Evolutionary conservation across 345 rosid species (phyloP).

Genomic region (Hypericum perforatum): DNA sequence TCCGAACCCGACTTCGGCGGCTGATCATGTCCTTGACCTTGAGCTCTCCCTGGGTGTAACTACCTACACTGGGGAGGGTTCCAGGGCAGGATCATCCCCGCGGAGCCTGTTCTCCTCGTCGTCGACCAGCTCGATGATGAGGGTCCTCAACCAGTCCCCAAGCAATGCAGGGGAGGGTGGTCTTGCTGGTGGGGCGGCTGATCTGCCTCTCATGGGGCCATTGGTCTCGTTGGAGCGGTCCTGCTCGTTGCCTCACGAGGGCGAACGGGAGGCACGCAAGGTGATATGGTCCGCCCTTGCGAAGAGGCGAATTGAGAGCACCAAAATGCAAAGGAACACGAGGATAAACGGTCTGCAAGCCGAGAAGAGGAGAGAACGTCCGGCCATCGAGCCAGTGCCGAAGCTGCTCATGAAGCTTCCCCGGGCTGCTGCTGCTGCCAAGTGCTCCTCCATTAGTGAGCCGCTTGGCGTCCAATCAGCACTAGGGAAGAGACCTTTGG

Average conservation of each 20-base stretch:
- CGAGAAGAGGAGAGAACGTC: neutral
- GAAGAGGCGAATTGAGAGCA: constrained; percentile 5
- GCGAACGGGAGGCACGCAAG: constrained; percentile 7
- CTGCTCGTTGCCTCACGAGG: constrained; percentile 15
- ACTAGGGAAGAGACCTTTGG: neutral
- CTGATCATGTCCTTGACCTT: too few relatives aligned
- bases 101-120: too few relatives aligned
- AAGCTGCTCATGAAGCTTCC: neutral
- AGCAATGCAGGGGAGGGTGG: too few relatives aligned
- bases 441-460: constrained; percentile 6
- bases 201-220: neutral
- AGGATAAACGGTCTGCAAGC: neutral
- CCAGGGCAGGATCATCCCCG: too few relatives aligned
- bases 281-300: constrained; percentile 5
- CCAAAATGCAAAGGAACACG: constrained; percentile 6
- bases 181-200: neutral
- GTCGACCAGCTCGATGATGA: too few relatives aligned
- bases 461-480: constrained; percentile 4
- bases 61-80: too few relatives aligned
- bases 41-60: too few relatives aligned
- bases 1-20: too few relatives aligned
- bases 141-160: too few relatives aligned
- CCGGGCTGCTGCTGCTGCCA: constrained; percentile 17
- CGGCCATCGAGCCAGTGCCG: neutral
- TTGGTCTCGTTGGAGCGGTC: constrained; percentile 15